Base-by-base conservation (phyloP, 1,284 basidiomycete genomes). In the Cystobasidium pallidum region DNA sequence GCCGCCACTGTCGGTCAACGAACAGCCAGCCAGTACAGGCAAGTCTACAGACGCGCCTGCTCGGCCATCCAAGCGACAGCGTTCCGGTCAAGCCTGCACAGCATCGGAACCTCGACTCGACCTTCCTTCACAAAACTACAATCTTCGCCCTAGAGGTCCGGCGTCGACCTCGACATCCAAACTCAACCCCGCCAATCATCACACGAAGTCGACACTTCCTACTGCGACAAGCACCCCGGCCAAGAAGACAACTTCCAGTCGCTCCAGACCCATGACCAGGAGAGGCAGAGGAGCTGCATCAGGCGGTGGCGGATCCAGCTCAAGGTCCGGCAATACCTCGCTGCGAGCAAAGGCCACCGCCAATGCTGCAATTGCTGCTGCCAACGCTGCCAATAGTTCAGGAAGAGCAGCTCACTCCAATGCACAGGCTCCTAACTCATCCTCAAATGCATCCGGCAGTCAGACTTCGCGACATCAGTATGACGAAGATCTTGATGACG, bases 231-330 rank as follows among this genome's bases (percentile, higher is more conserved):
- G 26, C 21, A 49, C 26, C 24, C 24, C 55, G 11, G 41, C 54
- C 2, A 47, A 49, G 10, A 49, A 47, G 24, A 41, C 39, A 15
- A 24, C 47, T 24, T 19, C 49, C 52, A 17, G 17, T 49, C 52
- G 13, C 49, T 49, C 62, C 34, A 15, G 59, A 21, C 24, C 59
- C 19, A 76, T 77, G 76, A 73, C 76, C 2, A 75, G 75, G 49
- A 74, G 73, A 63, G 74, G 75, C 24, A 67, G 59, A 64, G 68
- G 34, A 24, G 47, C 47, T 58, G 41, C 45, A 30, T 62, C 68
- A 15, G 62, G 62, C 26, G 32, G 32, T 39, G 30, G 45, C 30
- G 62, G 28, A 32, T 51, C 62, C 17, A 28, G 8, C 45, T 30
- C 45, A 21, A 47, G 62, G n/a, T 34, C 43, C 24, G 62, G 62